Conservation (phyloP, 2,329 filamentous ascomycete genomes). For the Arachnomyces sp. region DNA sequence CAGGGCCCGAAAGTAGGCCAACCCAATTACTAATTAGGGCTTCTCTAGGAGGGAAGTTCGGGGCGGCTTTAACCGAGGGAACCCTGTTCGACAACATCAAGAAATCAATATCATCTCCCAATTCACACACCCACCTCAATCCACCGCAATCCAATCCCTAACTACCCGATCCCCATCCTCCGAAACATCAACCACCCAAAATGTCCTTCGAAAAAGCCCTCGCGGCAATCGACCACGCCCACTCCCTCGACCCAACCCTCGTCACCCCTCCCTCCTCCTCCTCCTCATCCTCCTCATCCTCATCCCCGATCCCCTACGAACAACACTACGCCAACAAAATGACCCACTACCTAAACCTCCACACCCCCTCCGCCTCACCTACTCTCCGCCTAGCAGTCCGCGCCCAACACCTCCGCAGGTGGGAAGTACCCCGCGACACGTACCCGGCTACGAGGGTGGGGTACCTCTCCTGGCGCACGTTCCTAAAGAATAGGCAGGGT, state of each 20-base stretch:
- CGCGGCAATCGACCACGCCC: slow-evolving; percentile 63
- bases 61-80: too few species aligned
- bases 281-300: slow-evolving; percentile 30
- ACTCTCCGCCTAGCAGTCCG: slow-evolving; percentile 66
- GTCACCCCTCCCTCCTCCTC: slow-evolving; percentile 25
- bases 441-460: slow-evolving; percentile 68
- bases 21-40: too few species aligned
- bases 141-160: too few species aligned
- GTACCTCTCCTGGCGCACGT: slow-evolving; percentile 72
- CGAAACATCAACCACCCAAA: slow-evolving; percentile 7
- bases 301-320: slow-evolving; percentile 57
- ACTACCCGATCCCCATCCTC: too few species aligned
- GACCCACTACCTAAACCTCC: slow-evolving; percentile 60
- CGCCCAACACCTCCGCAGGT: slow-evolving; percentile 77
- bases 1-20: too few species aligned
- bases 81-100: too few species aligned
- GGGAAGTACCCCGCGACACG: slow-evolving; percentile 67
- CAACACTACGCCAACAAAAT: slow-evolving; percentile 75
- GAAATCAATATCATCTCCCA: too few species aligned
- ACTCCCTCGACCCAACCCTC: slow-evolving; percentile 58
- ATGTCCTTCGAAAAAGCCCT: slow-evolving; percentile 44
- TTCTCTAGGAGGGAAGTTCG: too few species aligned
- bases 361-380: slow-evolving; percentile 55
- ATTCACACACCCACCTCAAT: too few species aligned
- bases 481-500: slow-evolving; percentile 63